Conservation (phyloP, 2,329 filamentous ascomycete genomes). For the Lachnellula occidentalis region DNA sequence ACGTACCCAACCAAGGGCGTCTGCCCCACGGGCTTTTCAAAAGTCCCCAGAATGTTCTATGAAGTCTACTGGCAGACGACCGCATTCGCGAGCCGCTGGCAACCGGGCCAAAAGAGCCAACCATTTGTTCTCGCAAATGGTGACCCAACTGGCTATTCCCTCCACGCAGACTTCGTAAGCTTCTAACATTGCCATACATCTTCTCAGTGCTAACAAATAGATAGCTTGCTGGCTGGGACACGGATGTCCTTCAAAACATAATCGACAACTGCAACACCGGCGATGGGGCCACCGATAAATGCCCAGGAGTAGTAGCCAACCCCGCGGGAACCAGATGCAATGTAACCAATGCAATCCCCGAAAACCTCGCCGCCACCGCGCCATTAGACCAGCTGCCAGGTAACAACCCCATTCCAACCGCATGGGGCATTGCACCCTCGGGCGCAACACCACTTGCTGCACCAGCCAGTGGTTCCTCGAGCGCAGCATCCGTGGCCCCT, state of each 20-base stretch:
- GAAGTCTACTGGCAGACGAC: constrained; percentile 81
- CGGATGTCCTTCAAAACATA: constrained; percentile 61
- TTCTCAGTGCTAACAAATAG: constrained; percentile 36
- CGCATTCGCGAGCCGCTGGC: constrained; percentile 55
- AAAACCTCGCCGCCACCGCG: constrained; percentile 33
- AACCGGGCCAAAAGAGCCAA: constrained; percentile 56
- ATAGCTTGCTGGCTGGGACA: constrained; percentile 73
- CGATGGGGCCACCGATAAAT: constrained; percentile 55
- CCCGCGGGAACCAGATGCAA: constrained; percentile 43
- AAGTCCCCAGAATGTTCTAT: constrained; percentile 71
- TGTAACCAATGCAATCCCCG: constrained; percentile 42
- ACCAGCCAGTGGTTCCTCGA: too few relatives aligned
- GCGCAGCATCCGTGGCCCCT: constrained; percentile 3
- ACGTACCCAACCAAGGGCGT: constrained; percentile 70
- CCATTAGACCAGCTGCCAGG: constrained; percentile 48
- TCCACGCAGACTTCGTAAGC: constrained; percentile 67
- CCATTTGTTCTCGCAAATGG: constrained; percentile 76
- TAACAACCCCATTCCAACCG: constrained; percentile 46
- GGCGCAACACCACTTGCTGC: constrained; percentile 1
- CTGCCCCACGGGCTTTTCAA: constrained; percentile 66
- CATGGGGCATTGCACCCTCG: constrained; percentile 34
- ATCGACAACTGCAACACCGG: constrained; percentile 65
- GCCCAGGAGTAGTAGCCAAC: constrained; percentile 50
- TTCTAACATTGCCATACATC: neutral
- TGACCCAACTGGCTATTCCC: constrained; percentile 68